Evolutionary conservation across 495 filamentous ascomycete genomes (phyloP), one percentile per base, ranked within the genome.

Genomic region (Rhypophila decipiens): DNA sequence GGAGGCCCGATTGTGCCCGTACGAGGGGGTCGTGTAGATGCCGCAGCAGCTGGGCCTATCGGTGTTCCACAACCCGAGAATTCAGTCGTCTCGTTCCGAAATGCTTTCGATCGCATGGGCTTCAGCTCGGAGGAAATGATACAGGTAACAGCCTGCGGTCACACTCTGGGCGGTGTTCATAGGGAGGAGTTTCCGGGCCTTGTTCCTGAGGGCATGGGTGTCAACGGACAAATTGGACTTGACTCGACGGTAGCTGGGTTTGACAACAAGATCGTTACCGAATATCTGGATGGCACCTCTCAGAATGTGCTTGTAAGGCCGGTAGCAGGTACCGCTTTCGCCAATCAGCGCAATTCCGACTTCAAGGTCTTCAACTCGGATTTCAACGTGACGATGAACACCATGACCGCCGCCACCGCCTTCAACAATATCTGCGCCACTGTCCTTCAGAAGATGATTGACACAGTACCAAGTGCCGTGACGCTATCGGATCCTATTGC

Each of bases 51-150:
- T 13, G 77, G 77, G n/a, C 50, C 47, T 8, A 57, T 60, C 19
- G 79, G 80, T 27, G 77, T 83, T 5, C 80, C 80, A 15, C 70
- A 79, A 49, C 79, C 80, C 0, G 71, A 81, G 48, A 80, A 82
- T 46, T 68, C 67, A 12, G 56, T 70, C 5, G 57, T 57, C 19
- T 73, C 67, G 2, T 82, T 82, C 42, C 56, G 67, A 40, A 65
- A 70, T 35, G 76, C 80, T 52, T 83, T 82, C 51, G 33, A 59
- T 19, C 71, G 78, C 44, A 78, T 80, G 67, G 80, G 80, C 11
- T 83, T 80, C 59, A 71, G 59, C 39, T 53, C 42, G 8, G 63
- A 67, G 1, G 75, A 83, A 50, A 81, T 81, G 75, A 81, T 84
- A 39, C 72, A 75, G 49, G 65, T 80, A 40, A 73, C 72, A 10